These are phyloP conservation scores for Oryza brachyantha DNA, from an alignment of 176 grass and related monocot species.

Conservation along the genomic window DNA sequence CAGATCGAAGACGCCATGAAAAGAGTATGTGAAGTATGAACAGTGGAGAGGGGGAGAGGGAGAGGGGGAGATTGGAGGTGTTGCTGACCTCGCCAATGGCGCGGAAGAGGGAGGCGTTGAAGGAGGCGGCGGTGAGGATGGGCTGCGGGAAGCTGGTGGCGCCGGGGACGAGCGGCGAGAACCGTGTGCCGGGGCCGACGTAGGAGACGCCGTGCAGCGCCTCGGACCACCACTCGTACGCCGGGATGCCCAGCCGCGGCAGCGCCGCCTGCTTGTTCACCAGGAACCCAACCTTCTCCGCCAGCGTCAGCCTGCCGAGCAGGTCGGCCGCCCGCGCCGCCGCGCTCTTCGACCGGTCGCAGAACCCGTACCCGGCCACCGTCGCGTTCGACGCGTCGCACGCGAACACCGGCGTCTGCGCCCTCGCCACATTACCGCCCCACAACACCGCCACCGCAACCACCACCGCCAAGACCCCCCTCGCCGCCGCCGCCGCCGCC, in stretches of 20 bases:
- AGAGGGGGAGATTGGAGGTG: too few species aligned
- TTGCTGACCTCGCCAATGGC: constrained; percentile 69
- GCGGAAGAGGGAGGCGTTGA: constrained; percentile 85
- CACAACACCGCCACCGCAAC: not conserved
- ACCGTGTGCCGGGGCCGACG: constrained; percentile 68
- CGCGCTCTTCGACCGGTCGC: constrained; percentile 41
- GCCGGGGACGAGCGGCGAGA: constrained; percentile 65
- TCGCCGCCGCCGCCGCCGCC: not conserved
- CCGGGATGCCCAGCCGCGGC: constrained; percentile 74
- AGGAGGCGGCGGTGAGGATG: constrained; percentile 80
- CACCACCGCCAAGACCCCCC: not conserved
- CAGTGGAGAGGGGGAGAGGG: too few species aligned
- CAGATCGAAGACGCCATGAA: not conserved
- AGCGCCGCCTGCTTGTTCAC: constrained; percentile 70
- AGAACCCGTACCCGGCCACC: constrained; percentile 55
- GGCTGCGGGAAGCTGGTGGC: constrained; percentile 98
- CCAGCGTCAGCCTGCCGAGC: constrained; percentile 59
- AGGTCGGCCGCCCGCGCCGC: constrained; percentile 55
- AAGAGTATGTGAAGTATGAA: not conserved
- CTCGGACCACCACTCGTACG: constrained; percentile 98
- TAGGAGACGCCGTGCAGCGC: constrained; percentile 94
- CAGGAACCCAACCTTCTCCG: constrained; percentile 87
- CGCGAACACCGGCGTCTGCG: constrained; percentile 72
- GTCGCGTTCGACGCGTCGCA: constrained; percentile 69
- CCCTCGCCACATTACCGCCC: not conserved